phyloP scores from a whole-genome alignment of 2,329 filamentous ascomycete species.

The Stachybotrys echinatus region DNA sequence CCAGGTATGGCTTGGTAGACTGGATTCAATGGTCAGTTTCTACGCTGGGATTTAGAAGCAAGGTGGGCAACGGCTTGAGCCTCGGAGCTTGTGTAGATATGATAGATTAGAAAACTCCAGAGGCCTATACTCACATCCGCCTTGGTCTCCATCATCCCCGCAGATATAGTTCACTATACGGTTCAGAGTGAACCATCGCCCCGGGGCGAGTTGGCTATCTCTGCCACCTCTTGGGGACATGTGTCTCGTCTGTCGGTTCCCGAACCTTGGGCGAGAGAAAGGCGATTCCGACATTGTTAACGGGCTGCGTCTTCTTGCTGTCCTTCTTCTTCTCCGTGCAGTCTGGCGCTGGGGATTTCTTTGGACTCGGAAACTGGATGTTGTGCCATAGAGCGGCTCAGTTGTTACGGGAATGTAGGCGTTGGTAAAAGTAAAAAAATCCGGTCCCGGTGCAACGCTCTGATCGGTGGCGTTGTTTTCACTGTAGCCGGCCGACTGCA shows the following conservation, averaged over 20 bases:
- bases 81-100: neutral
- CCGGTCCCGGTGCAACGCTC: neutral
- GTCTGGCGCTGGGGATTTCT: neutral
- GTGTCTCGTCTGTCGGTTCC: neutral
- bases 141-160: neutral
- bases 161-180: neutral
- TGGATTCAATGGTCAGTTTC: neutral
- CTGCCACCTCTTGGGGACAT: neutral
- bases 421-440: no score
- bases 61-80: neutral
- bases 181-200: neutral
- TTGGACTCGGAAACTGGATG: neutral
- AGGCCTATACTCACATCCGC: neutral
- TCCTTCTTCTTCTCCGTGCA: neutral
- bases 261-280: neutral
- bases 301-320: neutral
- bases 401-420: neutral
- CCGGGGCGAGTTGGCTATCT: no score
- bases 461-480: neutral
- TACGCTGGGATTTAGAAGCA: neutral
- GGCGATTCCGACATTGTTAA: neutral
- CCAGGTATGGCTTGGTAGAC: slow-evolving; percentile 21
- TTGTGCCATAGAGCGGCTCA: neutral
- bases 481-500: neutral
- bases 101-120: neutral